Evolutionary conservation across 306 rosid species (phyloP).

Genomic region (Dryas drummondii): DNA sequence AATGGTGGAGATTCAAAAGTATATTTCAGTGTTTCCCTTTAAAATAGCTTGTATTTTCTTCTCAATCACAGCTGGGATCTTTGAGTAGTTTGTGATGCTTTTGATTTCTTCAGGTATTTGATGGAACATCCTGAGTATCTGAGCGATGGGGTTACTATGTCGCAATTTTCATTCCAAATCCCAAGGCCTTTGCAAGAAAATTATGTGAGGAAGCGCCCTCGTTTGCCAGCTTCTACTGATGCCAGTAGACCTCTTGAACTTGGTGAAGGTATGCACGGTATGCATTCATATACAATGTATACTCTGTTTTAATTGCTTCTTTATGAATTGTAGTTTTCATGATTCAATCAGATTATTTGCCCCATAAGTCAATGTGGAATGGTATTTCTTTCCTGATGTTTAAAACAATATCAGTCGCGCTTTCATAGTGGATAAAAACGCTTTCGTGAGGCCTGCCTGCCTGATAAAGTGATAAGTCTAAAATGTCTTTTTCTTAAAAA

Average conservation of each 20-base stretch:
- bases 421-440: background rate
- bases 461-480: background rate
- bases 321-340: background rate
- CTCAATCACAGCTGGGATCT: background rate
- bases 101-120: constrained; percentile 53
- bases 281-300: constrained; percentile 17
- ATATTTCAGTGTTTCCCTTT: constrained; percentile 25
- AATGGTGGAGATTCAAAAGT: constrained; percentile 83
- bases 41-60: background rate
- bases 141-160: constrained; percentile 52
- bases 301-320: background rate
- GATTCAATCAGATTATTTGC: background rate
- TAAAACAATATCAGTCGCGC: background rate
- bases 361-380: background rate
- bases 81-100: constrained; percentile 21
- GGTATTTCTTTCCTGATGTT: background rate
- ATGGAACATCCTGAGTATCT: constrained; percentile 68
- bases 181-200: constrained; percentile 83
- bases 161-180: constrained; percentile 73
- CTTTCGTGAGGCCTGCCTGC: background rate
- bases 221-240: constrained; percentile 36
- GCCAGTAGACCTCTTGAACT: constrained; percentile 41
- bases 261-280: constrained; percentile 71
- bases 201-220: constrained; percentile 85
- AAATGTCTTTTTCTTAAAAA: background rate